Evolutionary conservation across 345 rosid species (phyloP).

Genomic region (Brassica carinata): DNA sequence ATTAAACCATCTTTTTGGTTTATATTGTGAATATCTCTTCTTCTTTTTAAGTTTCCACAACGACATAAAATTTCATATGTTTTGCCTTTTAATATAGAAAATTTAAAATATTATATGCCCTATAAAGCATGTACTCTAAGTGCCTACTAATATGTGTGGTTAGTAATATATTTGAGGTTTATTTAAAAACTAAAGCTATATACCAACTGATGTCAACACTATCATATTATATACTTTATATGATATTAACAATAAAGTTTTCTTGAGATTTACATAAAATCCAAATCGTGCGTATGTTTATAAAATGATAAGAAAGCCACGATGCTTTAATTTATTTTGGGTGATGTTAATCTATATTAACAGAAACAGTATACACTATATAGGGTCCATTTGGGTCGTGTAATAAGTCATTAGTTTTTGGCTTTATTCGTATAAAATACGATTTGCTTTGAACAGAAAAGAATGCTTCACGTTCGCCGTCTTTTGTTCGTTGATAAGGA

Average conservation of each 20-base stretch:
- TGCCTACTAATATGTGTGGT: conserved; percentile 29
- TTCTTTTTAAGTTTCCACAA: neutral
- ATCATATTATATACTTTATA: conserved; percentile 9
- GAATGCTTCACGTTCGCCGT: conserved; percentile 34
- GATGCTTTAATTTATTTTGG: conserved; percentile 16
- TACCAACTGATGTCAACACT: conserved; percentile 24
- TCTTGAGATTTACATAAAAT: neutral
- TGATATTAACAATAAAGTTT: neutral
- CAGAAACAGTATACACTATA: neutral
- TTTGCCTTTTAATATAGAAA: neutral
- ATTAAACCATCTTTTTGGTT: neutral
- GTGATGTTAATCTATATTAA: conserved; percentile 9
- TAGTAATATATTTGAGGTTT: conserved; percentile 7
- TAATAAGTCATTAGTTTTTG: conserved; percentile 27
- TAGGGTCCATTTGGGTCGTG: conserved; percentile 35
- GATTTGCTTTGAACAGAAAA: conserved; percentile 12
- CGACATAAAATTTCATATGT: neutral
- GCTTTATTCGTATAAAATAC: conserved; percentile 21
- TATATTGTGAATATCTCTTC: neutral
- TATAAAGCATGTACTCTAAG: conserved; percentile 29
- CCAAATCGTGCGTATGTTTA: conserved; percentile 30
- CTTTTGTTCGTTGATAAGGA: conserved; percentile 26
- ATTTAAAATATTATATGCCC: neutral
- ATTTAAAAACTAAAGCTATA: conserved; percentile 16
- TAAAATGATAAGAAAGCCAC: conserved; percentile 28